Conservation (phyloP, 1,284 basidiomycete genomes). For the Cutaneotrichosporon arboriforme region DNA sequence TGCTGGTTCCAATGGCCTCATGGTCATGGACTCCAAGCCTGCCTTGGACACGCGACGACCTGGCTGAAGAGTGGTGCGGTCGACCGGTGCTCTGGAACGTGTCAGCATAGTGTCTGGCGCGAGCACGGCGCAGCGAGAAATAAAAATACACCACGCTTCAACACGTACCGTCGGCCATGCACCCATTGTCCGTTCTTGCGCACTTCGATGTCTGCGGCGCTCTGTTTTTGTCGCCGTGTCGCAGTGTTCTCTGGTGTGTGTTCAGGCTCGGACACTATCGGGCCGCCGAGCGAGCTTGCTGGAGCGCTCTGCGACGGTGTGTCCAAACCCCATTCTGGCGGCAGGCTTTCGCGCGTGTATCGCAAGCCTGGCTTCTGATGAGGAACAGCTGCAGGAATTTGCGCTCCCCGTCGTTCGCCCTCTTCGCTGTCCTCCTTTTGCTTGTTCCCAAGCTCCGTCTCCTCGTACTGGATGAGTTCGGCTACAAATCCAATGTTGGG, state of each 20-base stretch:
- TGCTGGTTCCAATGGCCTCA: slow-evolving; percentile 1
- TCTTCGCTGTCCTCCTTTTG: not conserved
- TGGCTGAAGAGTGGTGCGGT: slow-evolving; percentile 77
- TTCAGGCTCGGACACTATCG: slow-evolving; percentile 10
- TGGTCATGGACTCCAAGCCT: slow-evolving; percentile 62
- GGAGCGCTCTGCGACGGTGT: not conserved
- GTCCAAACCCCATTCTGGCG: slow-evolving; percentile 50
- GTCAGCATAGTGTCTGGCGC: not conserved
- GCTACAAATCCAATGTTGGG: slow-evolving; percentile 98
- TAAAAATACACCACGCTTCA: no score
- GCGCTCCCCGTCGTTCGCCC: not conserved
- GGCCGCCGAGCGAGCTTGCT: not conserved
- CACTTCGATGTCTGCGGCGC: slow-evolving; percentile 54
- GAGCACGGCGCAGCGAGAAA: no score
- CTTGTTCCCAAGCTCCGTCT: slow-evolving; percentile 64
- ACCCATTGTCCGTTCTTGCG: slow-evolving; percentile 78
- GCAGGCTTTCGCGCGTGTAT: slow-evolving; percentile 66
- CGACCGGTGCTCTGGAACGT: slow-evolving; percentile 60
- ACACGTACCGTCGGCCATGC: slow-evolving; percentile 60
- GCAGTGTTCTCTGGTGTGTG: slow-evolving; percentile 44
- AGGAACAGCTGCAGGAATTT: not conserved
- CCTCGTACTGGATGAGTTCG: slow-evolving; percentile 93
- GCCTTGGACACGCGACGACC: slow-evolving; percentile 81
- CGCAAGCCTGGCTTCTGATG: slow-evolving; percentile 40
- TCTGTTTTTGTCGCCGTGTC: slow-evolving; percentile 39